Evolutionary conservation across 345 rosid genomes (phyloP).

Genomic region (Populus deltoides): DNA sequence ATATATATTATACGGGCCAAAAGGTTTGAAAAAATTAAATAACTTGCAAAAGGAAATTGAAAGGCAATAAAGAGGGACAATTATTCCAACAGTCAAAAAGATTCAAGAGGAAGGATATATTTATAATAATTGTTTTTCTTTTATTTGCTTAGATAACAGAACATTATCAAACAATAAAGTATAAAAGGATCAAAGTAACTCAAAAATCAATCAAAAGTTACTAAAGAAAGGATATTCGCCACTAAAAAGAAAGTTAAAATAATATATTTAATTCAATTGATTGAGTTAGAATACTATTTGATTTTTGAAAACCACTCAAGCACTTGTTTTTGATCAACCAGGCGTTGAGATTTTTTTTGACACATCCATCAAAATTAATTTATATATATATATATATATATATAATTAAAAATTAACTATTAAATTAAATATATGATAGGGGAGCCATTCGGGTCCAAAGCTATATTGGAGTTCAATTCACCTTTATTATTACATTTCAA

Average conservation of each 20-base stretch:
- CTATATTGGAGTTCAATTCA: too few relatives aligned
- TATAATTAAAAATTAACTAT: too few relatives aligned
- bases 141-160: slow-evolving; percentile 8
- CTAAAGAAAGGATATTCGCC: slow-evolving; percentile 15
- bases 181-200: slow-evolving; percentile 14
- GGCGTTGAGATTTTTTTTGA: not conserved
- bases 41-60: not conserved
- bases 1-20: not conserved
- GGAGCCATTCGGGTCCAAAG: too few relatives aligned
- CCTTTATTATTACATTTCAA: too few relatives aligned
- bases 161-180: slow-evolving; percentile 7
- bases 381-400: too few relatives aligned
- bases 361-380: not conserved
- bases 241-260: not conserved
- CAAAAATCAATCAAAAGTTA: slow-evolving; percentile 16
- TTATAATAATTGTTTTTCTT: slow-evolving; percentile 18
- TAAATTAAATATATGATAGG: too few relatives aligned
- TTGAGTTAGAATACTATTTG: not conserved
- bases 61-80: slow-evolving; percentile 17
- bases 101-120: slow-evolving; percentile 6
- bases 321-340: slow-evolving; percentile 12
- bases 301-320: slow-evolving; percentile 25
- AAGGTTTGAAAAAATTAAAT: not conserved
- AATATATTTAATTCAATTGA: not conserved
- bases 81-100: slow-evolving; percentile 32